Evolutionary conservation across 2,329 filamentous ascomycete species (phyloP), one percentile per base, ranked within the genome.

Genomic region (Fusarium citri): DNA sequence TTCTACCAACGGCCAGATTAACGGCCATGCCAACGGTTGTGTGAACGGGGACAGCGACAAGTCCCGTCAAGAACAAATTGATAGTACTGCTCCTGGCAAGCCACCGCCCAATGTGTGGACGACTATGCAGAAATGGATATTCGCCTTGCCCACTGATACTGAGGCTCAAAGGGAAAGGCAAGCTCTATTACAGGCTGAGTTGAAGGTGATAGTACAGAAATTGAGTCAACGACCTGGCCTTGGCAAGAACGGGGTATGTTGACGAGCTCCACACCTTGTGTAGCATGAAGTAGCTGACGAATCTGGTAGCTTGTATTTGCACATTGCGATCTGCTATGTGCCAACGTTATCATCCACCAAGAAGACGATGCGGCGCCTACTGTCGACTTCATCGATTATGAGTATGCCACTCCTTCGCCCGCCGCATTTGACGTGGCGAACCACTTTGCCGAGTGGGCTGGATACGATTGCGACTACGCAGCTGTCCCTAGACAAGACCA

Each of bases 381-480:
- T 25, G 83, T 87, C 50, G 85, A 88, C 77, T 98, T 99, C 81
- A 99, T 99, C 79, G 96, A 99, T 82, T 99, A 98, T 83, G 96
- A 99, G 80, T 99, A 99, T 80, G 94, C 94, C 16, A 96, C 94
- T 7, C 94, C 96, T 4, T 95, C 94, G 1, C 95, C 95, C 3
- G 94, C 94, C 6, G 94, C 95, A 3, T 99, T 99, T 81, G 96
- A 99, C 79, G 90, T 99, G 73, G 92, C 95, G 53, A 99, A 99
- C 82, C 96, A 99, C 84, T 97, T 99, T 78, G 94, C 96, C 49
- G 96, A 99, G 82, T 99, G 96, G 95, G 94, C 92, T 64, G 96
- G 96, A 60, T 98, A 98, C 77, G 94, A 97, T 75, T 99, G 96
- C 84, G 94, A 98, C 80, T 94, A 92, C 82, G 88, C 83, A 75